These are phyloP conservation scores for Penicillium herquei DNA, from an alignment of 495 filamentous ascomycete genomes.

Conservation along the genomic window DNA sequence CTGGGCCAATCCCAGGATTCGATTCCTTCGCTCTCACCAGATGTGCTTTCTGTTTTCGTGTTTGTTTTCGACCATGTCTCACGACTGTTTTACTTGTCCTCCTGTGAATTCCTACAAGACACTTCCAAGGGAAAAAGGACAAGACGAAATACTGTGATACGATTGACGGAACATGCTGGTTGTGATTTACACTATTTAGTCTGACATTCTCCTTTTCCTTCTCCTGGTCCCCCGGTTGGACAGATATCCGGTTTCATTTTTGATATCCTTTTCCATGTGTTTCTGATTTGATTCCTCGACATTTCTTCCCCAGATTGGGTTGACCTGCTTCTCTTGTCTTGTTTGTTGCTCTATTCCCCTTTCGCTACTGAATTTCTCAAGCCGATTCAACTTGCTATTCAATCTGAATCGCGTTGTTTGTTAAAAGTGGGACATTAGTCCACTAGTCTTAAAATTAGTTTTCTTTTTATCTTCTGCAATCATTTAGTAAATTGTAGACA, in stretches of 20 bases:
- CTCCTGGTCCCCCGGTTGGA: conserved; percentile 14
- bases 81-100: background rate
- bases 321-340: conserved; percentile 8
- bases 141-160: conserved; percentile 16
- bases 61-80: conserved; percentile 12
- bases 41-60: conserved; percentile 16
- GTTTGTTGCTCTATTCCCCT: conserved; percentile 33
- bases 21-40: conserved; percentile 2
- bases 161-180: conserved; percentile 20
- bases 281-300: background rate
- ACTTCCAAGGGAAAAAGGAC: background rate
- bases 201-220: background rate
- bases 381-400: conserved; percentile 13
- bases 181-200: conserved; percentile 10
- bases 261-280: background rate
- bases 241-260: conserved; percentile 12
- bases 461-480: too few species aligned
- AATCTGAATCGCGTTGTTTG: conserved; percentile 21
- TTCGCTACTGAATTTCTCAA: conserved; percentile 24
- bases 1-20: background rate
- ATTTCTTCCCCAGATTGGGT: conserved; percentile 4
- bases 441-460: conserved; percentile 1
- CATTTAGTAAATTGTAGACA: too few species aligned
- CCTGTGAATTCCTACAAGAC: background rate
- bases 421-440: background rate